These are phyloP conservation scores for Tylopilus vinaceipallidus DNA, from an alignment of 768 basidiomycete genomes.

Conservation along the genomic window DNA sequence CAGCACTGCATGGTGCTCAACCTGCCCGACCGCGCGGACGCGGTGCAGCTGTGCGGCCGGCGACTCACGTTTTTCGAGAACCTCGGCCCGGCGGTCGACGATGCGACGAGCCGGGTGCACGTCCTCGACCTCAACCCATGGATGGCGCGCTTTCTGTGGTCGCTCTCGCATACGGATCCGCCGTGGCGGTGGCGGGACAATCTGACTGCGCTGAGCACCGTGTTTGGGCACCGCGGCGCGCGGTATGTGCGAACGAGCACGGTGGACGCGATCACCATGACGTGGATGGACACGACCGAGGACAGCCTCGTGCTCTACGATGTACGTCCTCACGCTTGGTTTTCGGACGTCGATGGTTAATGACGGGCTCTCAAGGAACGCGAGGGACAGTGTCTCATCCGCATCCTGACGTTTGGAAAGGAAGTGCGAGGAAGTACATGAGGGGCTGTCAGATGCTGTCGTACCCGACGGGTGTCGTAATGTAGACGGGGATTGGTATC, in stretches of 20 bases:
- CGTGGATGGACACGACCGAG: slow-evolving; percentile 54
- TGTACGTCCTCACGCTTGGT: slow-evolving; percentile 35
- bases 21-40: slow-evolving; percentile 30
- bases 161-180: slow-evolving; percentile 24
- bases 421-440: slow-evolving; percentile 16
- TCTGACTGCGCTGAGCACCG: slow-evolving; percentile 27
- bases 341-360: not conserved
- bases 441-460: slow-evolving; percentile 5
- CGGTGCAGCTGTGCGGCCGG: slow-evolving; percentile 29
- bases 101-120: slow-evolving; percentile 27
- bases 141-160: slow-evolving; percentile 25
- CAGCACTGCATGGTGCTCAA: slow-evolving; percentile 35
- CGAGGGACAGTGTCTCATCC: slow-evolving; percentile 33
- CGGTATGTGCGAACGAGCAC: slow-evolving; percentile 36
- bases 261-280: slow-evolving; percentile 44
- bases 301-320: slow-evolving; percentile 59
- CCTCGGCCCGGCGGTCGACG: slow-evolving; percentile 10
- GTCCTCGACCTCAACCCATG: slow-evolving; percentile 31
- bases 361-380: slow-evolving; percentile 23
- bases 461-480: slow-evolving; percentile 1
- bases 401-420: slow-evolving; percentile 31
- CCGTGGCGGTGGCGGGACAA: slow-evolving; percentile 33
- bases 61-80: slow-evolving; percentile 34
- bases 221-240: slow-evolving; percentile 26
- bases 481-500: not conserved